phyloP scores from a whole-genome alignment of 2,329 filamentous ascomycete genomes.

The Diaporthe batatas region DNA sequence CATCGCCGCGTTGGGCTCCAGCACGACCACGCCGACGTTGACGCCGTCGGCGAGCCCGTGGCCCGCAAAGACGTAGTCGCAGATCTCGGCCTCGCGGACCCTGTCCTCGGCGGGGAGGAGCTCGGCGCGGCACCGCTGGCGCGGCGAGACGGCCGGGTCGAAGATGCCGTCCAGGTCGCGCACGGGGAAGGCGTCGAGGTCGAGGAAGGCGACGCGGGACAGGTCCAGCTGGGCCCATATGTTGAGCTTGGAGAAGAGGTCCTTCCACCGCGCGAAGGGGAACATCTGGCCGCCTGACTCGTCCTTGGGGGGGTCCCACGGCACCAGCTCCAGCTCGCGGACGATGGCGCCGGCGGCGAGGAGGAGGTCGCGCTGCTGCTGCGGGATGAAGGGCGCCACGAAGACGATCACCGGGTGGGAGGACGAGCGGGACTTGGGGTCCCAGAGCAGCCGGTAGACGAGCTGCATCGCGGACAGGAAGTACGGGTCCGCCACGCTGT shows the following conservation, averaged over 20 bases:
- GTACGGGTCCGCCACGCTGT: conserved; percentile 40
- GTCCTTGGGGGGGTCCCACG: conserved; percentile 39
- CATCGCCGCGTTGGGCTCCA: conserved; percentile 41
- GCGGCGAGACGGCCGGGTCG: conserved; percentile 29
- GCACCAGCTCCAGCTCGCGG: conserved; percentile 40
- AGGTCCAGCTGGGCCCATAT: conserved; percentile 40
- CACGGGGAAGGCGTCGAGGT: conserved; percentile 41
- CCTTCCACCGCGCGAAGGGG: conserved; percentile 40
- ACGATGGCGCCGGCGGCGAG: conserved; percentile 39
- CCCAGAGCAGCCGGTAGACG: conserved; percentile 41
- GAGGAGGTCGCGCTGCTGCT: conserved; percentile 40
- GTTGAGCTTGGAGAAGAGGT: conserved; percentile 42
- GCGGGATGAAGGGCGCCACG: conserved; percentile 41
- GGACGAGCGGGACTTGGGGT: conserved; percentile 38
- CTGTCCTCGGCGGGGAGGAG: conserved; percentile 37
- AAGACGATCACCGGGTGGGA: conserved; percentile 39
- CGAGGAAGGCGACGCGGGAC: conserved; percentile 36
- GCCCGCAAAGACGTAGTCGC: conserved; percentile 39
- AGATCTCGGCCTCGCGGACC: conserved; percentile 32
- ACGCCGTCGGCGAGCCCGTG: conserved; percentile 31
- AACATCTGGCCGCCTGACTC: conserved; percentile 20
- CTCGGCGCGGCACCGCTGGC: conserved; percentile 33
- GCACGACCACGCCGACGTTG: conserved; percentile 39
- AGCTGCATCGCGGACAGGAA: conserved; percentile 42
- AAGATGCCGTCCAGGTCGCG: conserved; percentile 37